Evolutionary conservation across 2,329 filamentous ascomycete genomes (phyloP).

Genomic region (Teratosphaeria nubilosa): DNA sequence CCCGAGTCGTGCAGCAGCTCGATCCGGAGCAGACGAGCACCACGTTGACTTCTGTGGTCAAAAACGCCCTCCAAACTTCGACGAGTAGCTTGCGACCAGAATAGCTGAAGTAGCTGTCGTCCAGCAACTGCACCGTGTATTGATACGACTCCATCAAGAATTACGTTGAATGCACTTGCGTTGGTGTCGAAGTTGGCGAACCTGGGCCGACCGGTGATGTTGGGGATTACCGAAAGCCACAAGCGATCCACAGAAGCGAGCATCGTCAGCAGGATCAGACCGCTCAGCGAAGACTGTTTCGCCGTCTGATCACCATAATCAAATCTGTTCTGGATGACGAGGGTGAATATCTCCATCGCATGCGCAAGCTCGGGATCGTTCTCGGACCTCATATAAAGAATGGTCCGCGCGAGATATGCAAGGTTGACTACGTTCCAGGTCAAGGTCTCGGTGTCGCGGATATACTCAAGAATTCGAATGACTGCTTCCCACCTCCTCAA

Average conservation of each 20-base stretch:
- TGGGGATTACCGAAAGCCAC: constrained; percentile 10
- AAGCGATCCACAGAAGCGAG: constrained; percentile 8
- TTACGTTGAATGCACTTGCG: constrained; percentile 38
- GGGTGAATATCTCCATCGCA: background rate
- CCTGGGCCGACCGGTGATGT: background rate
- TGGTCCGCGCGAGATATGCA: constrained; percentile 5
- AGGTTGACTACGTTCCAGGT: constrained; percentile 16
- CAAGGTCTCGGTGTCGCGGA: constrained; percentile 3
- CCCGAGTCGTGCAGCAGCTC: background rate
- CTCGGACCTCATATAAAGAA: background rate
- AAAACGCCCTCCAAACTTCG: background rate
- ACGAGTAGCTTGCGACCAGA: constrained; percentile 31
- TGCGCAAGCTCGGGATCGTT: background rate
- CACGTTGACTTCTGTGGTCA: background rate
- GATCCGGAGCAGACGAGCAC: background rate
- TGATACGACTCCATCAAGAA: constrained; percentile 46
- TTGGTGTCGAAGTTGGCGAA: constrained; percentile 8
- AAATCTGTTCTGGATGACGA: background rate
- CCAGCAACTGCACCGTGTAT: constrained; percentile 39
- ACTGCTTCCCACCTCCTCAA: constrained; percentile 33
- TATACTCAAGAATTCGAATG: constrained; percentile 24
- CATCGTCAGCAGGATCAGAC: constrained; percentile 7
- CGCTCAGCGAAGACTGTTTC: background rate
- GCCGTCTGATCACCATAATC: background rate
- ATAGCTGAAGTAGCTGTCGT: constrained; percentile 35